These are phyloP conservation scores for Glaciozyma martinii DNA, from an alignment of 768 basidiomycete species.

Conservation along the genomic window DNA sequence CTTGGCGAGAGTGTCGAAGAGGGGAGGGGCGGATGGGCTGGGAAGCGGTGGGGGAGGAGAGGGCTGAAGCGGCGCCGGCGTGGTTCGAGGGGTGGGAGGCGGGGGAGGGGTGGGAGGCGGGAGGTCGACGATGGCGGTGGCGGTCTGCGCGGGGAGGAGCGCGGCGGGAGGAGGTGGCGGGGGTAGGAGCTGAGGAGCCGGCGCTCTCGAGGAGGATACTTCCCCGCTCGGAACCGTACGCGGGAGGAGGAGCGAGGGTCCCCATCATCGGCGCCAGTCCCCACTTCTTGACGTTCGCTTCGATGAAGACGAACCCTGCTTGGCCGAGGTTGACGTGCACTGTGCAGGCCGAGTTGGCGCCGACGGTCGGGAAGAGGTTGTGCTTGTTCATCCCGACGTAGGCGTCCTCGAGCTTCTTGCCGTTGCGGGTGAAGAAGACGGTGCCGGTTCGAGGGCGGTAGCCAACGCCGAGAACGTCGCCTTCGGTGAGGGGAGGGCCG, in stretches of 20 bases:
- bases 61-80: conserved; percentile 21
- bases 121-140: conserved; percentile 41
- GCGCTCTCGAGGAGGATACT: conserved; percentile 72
- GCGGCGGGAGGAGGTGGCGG: conserved; percentile 49
- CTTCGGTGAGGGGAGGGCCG: conserved; percentile 76
- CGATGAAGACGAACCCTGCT: conserved; percentile 96
- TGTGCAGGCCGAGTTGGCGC: conserved; percentile 90
- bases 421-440: conserved; percentile 98
- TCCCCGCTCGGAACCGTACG: conserved; percentile 93
- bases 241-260: conserved; percentile 92
- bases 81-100: background rate
- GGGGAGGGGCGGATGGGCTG: conserved; percentile 39
- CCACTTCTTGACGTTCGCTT: conserved; percentile 99
- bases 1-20: conserved; percentile 44
- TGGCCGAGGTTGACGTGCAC: conserved; percentile 97
- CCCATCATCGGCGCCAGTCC: conserved; percentile 94
- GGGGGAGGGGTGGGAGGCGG: background rate
- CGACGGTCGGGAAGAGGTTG: conserved; percentile 95
- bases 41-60: conserved; percentile 30
- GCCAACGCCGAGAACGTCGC: conserved; percentile 90
- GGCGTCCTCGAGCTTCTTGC: conserved; percentile 91
- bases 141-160: conserved; percentile 41
- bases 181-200: conserved; percentile 42
- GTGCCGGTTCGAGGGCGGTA: conserved; percentile 93
- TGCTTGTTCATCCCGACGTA: conserved; percentile 78